Evolutionary conservation across 2,329 filamentous ascomycete species (phyloP).

Genomic region (Paecilomyces sp.): DNA sequence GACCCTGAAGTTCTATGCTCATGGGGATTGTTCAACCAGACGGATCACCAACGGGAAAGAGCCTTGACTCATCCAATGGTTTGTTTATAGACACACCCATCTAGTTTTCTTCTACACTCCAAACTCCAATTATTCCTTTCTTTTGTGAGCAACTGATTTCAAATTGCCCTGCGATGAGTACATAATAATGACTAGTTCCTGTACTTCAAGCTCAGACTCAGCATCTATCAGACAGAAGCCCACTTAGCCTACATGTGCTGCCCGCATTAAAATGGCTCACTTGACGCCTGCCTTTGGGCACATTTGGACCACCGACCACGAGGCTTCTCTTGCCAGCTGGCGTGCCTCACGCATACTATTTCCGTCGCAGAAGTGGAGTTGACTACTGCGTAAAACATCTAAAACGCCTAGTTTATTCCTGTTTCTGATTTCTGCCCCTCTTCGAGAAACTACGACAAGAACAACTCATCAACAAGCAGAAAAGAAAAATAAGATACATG

Average conservation of each 20-base stretch:
- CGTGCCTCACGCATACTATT: not conserved
- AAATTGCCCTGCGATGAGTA: not conserved
- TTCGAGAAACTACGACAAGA: not conserved
- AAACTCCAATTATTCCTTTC: not conserved
- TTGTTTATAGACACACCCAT: not conserved
- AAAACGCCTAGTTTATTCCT: not conserved
- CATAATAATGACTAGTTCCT: not conserved
- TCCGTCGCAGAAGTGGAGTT: not conserved
- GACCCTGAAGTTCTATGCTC: not conserved
- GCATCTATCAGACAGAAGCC: not conserved
- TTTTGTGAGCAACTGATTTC: not conserved
- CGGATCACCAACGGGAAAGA: not conserved
- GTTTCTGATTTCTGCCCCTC: not conserved
- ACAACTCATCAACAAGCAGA: not conserved
- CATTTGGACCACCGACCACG: not conserved
- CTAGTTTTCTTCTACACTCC: not conserved
- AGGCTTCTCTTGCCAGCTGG: not conserved
- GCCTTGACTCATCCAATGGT: not conserved
- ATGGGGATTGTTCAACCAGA: not conserved
- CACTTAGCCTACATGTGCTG: not conserved
- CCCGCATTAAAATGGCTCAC: not conserved
- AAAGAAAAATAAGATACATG: not conserved
- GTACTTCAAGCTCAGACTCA: not conserved
- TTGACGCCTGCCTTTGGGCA: not conserved
- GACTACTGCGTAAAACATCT: not conserved